phyloP scores from a whole-genome alignment of 176 grass and related monocot genomes.

The Leersia perrieri region DNA sequence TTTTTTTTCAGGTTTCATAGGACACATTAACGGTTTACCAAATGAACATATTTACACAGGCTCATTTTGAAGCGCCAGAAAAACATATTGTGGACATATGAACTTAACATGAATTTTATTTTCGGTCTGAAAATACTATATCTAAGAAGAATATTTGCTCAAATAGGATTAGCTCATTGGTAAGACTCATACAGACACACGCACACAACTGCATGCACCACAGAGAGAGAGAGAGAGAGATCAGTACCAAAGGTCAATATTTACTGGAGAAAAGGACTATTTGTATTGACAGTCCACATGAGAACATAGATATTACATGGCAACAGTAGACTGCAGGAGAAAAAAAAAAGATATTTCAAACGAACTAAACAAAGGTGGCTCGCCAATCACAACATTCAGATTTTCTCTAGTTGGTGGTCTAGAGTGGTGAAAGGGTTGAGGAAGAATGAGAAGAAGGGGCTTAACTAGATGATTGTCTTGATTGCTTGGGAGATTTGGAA shows the following conservation, averaged over 20 bases:
- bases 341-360: background rate
- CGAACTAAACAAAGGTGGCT: constrained; percentile 5
- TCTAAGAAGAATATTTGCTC: background rate
- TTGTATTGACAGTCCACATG: background rate
- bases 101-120: background rate
- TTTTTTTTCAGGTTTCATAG: background rate
- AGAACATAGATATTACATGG: background rate
- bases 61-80: background rate
- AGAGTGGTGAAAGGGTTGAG: too few species aligned
- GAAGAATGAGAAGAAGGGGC: too few species aligned
- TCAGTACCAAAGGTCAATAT: background rate
- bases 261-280: background rate
- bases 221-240: background rate
- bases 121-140: background rate
- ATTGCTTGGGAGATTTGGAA: too few species aligned
- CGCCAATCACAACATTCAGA: too few species aligned
- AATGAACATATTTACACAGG: background rate
- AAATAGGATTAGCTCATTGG: background rate
- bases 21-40: background rate
- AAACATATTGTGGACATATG: background rate
- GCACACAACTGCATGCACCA: too few species aligned
- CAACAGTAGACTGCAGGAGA: background rate
- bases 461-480: too few species aligned
- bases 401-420: too few species aligned
- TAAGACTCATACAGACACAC: too few species aligned